These are phyloP conservation scores for Pythium folliculosum DNA, from an alignment of 352 stramenopile species.

Conservation along the genomic window DNA sequence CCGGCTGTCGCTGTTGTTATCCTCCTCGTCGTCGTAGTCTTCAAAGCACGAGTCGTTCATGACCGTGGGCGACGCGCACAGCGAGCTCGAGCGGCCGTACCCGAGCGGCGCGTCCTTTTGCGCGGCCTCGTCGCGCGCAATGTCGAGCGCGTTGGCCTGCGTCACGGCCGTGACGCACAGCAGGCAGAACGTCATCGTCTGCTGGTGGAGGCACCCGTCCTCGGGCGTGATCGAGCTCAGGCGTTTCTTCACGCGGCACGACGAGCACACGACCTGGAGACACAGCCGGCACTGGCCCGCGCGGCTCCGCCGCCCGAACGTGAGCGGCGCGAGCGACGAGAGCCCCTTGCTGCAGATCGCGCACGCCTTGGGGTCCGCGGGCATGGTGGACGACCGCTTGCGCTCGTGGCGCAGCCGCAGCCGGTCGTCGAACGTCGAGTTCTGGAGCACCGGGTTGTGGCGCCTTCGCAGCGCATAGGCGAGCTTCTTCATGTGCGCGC, in stretches of 20 bases:
- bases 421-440: slow-evolving; percentile 17
- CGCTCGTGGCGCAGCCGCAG: slow-evolving; percentile 16
- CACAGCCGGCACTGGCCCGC: slow-evolving; percentile 26
- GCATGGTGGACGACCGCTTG: slow-evolving; percentile 7
- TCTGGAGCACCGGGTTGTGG: slow-evolving; percentile 6
- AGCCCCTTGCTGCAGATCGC: slow-evolving; percentile 24
- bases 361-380: slow-evolving; percentile 13
- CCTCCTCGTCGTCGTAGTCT: slow-evolving; percentile 10
- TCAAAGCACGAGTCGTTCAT: slow-evolving; percentile 21
- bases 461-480: slow-evolving; percentile 29
- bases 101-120: slow-evolving; percentile 23
- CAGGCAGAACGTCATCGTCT: slow-evolving; percentile 27
- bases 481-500: slow-evolving; percentile 58
- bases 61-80: slow-evolving; percentile 18
- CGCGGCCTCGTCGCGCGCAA: slow-evolving; percentile 24
- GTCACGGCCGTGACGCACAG: slow-evolving; percentile 26
- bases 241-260: slow-evolving; percentile 30
- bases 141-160: slow-evolving; percentile 26
- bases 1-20: neutral
- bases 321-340: slow-evolving; percentile 21
- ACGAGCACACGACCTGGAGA: slow-evolving; percentile 24
- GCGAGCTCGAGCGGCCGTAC: slow-evolving; percentile 18
- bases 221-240: slow-evolving; percentile 23
- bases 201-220: slow-evolving; percentile 19
- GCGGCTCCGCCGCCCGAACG: slow-evolving; percentile 16